Percentiles rank a stretch among this genome's conserved stretches.
phyloP scores from a whole-genome alignment of 2,329 filamentous ascomycete genomes.

The Aspergillus sp. region DNA sequence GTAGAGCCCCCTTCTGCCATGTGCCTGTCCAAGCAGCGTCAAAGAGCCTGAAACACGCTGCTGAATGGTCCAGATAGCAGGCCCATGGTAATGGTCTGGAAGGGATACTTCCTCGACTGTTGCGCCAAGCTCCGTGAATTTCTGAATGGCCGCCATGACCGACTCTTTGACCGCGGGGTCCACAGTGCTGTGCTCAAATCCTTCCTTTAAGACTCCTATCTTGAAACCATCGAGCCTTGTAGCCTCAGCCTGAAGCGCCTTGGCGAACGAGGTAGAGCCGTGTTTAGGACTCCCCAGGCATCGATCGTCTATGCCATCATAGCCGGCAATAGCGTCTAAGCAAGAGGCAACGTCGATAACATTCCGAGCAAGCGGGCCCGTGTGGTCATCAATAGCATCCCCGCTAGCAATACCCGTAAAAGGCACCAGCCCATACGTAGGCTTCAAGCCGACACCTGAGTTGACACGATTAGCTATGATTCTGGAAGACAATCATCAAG shows the following conservation, averaged over 20 bases:
- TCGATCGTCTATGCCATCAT: conserved; percentile 53
- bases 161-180: conserved; percentile 44
- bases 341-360: conserved; percentile 46
- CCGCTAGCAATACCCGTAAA: conserved; percentile 54
- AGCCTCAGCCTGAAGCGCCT: conserved; percentile 9
- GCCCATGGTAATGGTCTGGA: conserved; percentile 49
- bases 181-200: conserved; percentile 44
- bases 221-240: conserved; percentile 24
- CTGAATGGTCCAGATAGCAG: conserved; percentile 52
- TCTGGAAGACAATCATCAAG: background rate
- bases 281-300: conserved; percentile 35
- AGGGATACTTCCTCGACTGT: conserved; percentile 54
- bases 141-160: conserved; percentile 47
- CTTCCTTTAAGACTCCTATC: conserved; percentile 51
- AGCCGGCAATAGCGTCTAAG: conserved; percentile 52
- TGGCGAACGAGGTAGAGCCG: conserved; percentile 25
- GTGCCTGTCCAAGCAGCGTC: conserved; percentile 46
- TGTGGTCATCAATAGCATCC: conserved; percentile 56
- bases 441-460: conserved; percentile 52
- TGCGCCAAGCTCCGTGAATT: conserved; percentile 52
- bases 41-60: conserved; percentile 45
- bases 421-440: conserved; percentile 55
- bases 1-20: conserved; percentile 52
- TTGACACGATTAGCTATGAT: background rate
- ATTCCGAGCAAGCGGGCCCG: conserved; percentile 47